Percentiles rank a stretch among this genome's conserved stretches.
Evolutionary conservation across 345 rosid species (phyloP).

Genomic region (Litchi chinensis): DNA sequence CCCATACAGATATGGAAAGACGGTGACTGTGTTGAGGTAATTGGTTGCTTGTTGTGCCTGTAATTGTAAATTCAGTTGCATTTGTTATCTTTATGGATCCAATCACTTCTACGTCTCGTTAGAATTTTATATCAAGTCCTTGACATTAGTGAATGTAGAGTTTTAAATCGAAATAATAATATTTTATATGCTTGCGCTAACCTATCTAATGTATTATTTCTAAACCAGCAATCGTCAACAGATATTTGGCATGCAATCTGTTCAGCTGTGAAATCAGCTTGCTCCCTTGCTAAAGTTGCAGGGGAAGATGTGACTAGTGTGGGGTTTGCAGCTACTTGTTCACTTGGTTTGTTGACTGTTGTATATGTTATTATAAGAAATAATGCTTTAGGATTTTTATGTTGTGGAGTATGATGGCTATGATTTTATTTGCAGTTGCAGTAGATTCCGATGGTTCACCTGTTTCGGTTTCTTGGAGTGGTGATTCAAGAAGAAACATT

Average conservation of each 20-base stretch:
- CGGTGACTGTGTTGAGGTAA: conserved; percentile 82
- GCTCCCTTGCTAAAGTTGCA: conserved; percentile 67
- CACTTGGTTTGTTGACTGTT: conserved; percentile 66
- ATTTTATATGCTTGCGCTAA: conserved; percentile 5
- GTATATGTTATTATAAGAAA: background rate
- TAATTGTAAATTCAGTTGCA: background rate
- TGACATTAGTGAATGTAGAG: background rate
- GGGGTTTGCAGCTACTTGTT: conserved; percentile 95
- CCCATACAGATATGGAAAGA: conserved; percentile 98
- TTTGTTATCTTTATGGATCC: background rate
- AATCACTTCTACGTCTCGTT: background rate
- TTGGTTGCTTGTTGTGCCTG: background rate
- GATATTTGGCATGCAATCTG: conserved; percentile 97
- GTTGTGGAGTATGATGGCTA: conserved; percentile 1
- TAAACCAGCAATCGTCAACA: conserved; percentile 91
- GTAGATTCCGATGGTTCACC: conserved; percentile 94
- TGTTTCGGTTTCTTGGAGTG: conserved; percentile 95
- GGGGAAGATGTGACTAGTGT: conserved; percentile 71
- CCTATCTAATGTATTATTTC: conserved; percentile 6
- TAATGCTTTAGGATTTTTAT: background rate
- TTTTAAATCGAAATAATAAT: background rate
- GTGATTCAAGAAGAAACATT: conserved; percentile 90
- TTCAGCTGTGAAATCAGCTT: conserved; percentile 82
- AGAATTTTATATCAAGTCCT: background rate
- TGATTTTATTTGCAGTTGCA: conserved; percentile 62